phyloP scores from a whole-genome alignment of 1,139 yeast species.

The Protomyces pachydermus region DNA sequence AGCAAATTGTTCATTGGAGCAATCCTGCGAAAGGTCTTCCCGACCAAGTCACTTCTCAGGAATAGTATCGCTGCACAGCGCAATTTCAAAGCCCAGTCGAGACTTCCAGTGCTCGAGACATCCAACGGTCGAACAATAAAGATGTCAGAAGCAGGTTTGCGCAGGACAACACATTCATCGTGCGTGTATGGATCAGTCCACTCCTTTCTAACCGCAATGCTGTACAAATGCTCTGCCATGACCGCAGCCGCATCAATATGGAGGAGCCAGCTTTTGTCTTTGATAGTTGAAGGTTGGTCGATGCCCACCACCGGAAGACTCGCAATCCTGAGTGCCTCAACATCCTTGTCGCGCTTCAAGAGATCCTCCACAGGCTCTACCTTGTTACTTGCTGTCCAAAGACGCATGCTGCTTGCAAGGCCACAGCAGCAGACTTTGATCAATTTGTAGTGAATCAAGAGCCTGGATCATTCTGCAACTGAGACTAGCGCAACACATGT shows the following conservation, averaged over 20 bases:
- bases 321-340: background rate
- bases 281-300: no score
- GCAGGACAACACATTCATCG: background rate
- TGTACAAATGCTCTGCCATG: conserved; percentile 28
- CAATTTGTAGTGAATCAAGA: no score
- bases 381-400: no score
- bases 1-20: conserved; percentile 1
- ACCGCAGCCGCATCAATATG: conserved; percentile 19
- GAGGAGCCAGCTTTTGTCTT: background rate
- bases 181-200: conserved; percentile 7
- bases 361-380: no score
- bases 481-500: no score
- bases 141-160: background rate
- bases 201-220: background rate
- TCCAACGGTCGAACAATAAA: background rate
- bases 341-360: background rate
- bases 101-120: background rate
- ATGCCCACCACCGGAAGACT: background rate
- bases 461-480: no score
- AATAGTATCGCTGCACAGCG: conserved; percentile 8
- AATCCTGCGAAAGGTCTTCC: background rate
- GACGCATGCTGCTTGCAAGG: no score
- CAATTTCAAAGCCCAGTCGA: background rate
- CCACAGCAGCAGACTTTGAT: no score
- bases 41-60: background rate